phyloP scores from a whole-genome alignment of 129 eudicot genomes.

The Artemisia argyi region DNA sequence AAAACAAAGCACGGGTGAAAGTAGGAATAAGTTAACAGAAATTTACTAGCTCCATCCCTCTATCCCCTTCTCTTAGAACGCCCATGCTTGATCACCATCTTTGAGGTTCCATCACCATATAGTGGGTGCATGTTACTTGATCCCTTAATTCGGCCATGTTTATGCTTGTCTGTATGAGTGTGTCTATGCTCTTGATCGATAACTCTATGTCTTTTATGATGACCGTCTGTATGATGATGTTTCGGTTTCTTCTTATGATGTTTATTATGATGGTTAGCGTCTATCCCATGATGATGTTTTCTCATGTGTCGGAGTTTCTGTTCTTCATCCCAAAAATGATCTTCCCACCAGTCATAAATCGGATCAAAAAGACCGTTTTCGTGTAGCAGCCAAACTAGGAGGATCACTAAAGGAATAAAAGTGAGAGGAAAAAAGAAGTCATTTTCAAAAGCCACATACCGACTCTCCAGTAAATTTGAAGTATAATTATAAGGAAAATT shows the following conservation, averaged over 20 bases:
- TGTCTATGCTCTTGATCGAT: slow-evolving; percentile 30
- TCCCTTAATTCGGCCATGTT: slow-evolving; percentile 48
- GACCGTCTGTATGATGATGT: slow-evolving; percentile 48
- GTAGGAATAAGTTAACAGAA: background rate
- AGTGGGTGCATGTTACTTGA: slow-evolving; percentile 31
- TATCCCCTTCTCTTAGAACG: slow-evolving; percentile 38
- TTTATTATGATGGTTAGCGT: background rate
- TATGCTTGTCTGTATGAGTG: slow-evolving; percentile 34
- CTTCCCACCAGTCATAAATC: slow-evolving; percentile 93
- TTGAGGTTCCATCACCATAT: slow-evolving; percentile 24
- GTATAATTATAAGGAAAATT: background rate
- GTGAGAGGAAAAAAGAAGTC: background rate
- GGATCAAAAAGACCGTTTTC: slow-evolving; percentile 92
- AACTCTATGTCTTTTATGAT: slow-evolving; percentile 31
- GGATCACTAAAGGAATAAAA: slow-evolving; percentile 50
- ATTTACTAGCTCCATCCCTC: slow-evolving; percentile 9
- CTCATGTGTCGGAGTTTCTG: slow-evolving; percentile 24
- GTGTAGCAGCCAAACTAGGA: slow-evolving; percentile 86
- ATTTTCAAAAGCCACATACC: background rate
- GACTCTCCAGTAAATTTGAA: background rate
- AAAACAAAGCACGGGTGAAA: background rate
- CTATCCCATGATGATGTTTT: slow-evolving; percentile 22
- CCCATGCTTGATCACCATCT: slow-evolving; percentile 24
- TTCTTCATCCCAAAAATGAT: slow-evolving; percentile 49
- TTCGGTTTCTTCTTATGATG: slow-evolving; percentile 43